phyloP scores from a whole-genome alignment of 2,329 filamentous ascomycete genomes.

The Ophiostoma ips region DNA sequence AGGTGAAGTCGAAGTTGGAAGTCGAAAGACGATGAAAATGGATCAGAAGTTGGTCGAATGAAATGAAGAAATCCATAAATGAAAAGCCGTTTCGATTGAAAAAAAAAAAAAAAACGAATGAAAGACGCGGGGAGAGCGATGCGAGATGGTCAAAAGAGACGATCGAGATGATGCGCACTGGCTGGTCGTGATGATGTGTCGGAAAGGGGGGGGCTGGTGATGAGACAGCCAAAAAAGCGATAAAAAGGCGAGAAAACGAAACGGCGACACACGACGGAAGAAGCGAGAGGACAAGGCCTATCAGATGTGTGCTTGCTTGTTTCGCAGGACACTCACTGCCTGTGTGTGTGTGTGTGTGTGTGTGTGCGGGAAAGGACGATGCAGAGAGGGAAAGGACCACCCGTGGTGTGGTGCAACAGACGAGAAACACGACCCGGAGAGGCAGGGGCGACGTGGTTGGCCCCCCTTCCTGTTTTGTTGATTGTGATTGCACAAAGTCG shows the following conservation, averaged over 20 bases:
- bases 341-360: not conserved
- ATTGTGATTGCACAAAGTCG: constrained; percentile 5
- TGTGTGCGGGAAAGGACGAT: not conserved
- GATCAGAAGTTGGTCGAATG: not conserved
- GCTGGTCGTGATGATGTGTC: not conserved
- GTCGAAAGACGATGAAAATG: too few relatives aligned
- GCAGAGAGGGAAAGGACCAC: not conserved
- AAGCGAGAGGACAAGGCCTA: too few relatives aligned
- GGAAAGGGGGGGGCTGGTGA: too few relatives aligned
- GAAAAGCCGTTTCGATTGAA: not conserved
- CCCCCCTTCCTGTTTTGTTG: constrained; percentile 3
- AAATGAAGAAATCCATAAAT: too few relatives aligned
- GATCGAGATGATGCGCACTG: not conserved
- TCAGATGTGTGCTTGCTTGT: too few relatives aligned
- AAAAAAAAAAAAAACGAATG: not conserved
- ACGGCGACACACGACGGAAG: too few relatives aligned
- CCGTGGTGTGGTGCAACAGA: not conserved
- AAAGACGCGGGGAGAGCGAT: not conserved
- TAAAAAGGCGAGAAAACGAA: too few relatives aligned
- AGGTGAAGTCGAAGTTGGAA: too few relatives aligned
- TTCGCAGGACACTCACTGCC: too few relatives aligned
- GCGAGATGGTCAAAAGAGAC: not conserved
- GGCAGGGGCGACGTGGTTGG: constrained; percentile 1
- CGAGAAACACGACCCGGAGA: constrained; percentile 1
- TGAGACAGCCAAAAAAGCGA: too few relatives aligned